phyloP scores from a whole-genome alignment of 371 early-diverging fungal species.

The Mortierella sp. region DNA sequence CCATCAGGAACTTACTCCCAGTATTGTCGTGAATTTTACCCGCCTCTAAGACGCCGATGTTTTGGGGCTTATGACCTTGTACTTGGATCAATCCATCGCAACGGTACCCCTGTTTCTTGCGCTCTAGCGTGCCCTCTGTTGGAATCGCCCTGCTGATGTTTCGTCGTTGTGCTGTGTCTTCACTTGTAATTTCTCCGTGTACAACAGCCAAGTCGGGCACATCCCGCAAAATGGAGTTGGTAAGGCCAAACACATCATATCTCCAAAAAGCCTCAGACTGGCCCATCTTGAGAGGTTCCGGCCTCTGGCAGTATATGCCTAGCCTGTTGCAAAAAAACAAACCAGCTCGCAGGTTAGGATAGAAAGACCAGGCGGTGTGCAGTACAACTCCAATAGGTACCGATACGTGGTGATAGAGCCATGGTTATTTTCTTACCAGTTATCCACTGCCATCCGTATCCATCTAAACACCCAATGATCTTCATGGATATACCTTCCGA shows the following conservation, averaged over 20 bases:
- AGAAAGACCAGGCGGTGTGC: not conserved
- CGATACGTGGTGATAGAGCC: not conserved
- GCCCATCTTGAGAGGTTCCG: conserved; percentile 11
- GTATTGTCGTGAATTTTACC: conserved; percentile 14
- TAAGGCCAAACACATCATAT: conserved; percentile 15
- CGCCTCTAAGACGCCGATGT: conserved; percentile 16
- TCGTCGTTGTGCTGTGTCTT: conserved; percentile 16
- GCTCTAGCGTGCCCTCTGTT: conserved; percentile 10
- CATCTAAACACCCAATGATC: conserved; percentile 12
- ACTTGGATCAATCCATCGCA: conserved; percentile 22
- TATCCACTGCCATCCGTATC: conserved; percentile 17
- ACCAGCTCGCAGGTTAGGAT: not conserved
- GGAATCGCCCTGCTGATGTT: conserved; percentile 11
- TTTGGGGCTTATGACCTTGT: conserved; percentile 9
- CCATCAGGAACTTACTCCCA: conserved; percentile 20
- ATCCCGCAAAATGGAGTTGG: conserved; percentile 19
- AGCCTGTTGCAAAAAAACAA: not conserved
- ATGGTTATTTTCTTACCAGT: conserved; percentile 10
- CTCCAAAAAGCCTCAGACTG: conserved; percentile 17
- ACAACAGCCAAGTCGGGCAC: conserved; percentile 11
- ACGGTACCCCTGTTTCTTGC: conserved; percentile 6
- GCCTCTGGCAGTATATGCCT: conserved; percentile 7
- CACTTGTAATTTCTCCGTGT: conserved; percentile 15
- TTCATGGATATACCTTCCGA: conserved; percentile 6
- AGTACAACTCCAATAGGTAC: not conserved